Base-by-base conservation (phyloP, 805 yeast genomes). In the Sugiyamaella chiloensis region DNA sequence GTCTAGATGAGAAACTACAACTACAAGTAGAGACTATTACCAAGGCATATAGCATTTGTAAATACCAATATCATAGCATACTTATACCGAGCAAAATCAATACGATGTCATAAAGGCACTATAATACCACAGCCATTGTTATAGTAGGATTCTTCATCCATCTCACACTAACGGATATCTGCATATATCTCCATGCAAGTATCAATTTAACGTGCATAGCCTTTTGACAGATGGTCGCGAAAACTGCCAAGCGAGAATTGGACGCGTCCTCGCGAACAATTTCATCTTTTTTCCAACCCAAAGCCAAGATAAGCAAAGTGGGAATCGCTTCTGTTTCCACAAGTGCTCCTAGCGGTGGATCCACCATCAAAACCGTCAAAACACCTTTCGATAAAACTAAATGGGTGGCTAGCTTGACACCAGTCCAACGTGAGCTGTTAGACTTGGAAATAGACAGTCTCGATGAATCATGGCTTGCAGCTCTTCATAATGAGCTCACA, bases 401-500 rank as follows among this genome's bases (percentile, higher is more conserved):
- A 48, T 83, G 87, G 85, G 52, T 80, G 4, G 55, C 60, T 0
- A 54, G 72, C 2, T 66, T 83, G 8, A 64, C 76, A 0, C 57
- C 62, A 1, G 85, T 79, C 36, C 75, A 80, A 44, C 65, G 59
- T 44, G 65, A 64, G 1, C 67, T 88, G 4, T 70, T 88, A 2
- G 67, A 73, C 16, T 46, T 56, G 19, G 99, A 93, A 62, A 77
- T 88, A 32, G 63, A 71, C 1, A 79, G 87, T 0, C 66, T 93
- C 52, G 89, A 87, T 52, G 75, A 76, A 8, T 72, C 87, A 0
- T 93, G 99, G 99, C 77, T 93, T 19, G 73, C 74, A 2, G 71
- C 77, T 1, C 70, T 93, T 16, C 78, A 81, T 57, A 61, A 69
- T 19, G 96, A 90, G 57, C 72, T 93, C 46, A 81, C 85, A 8